Evolutionary conservation across 2,329 filamentous ascomycete species (phyloP), one percentile per base, ranked within the genome.

Genomic region (Septoria linicola): DNA sequence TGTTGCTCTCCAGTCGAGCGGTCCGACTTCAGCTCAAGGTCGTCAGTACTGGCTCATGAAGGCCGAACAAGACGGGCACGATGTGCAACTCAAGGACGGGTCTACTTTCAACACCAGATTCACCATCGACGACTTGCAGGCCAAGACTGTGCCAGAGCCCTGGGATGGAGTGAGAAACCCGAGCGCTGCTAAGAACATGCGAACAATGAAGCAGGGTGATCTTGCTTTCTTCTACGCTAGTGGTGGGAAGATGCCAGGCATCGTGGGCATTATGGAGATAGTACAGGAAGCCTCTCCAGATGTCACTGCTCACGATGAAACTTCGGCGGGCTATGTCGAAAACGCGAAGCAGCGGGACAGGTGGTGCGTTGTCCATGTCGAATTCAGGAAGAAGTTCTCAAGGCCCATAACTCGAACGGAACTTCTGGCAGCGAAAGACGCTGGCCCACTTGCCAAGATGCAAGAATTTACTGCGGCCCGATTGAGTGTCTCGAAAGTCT

Each of bases 171-270:
- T 79, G 17, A 61, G 73, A 40, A 78, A 76, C 44, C 64, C 65
- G 14, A 67, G 68, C 71, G 92, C 92, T 5, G 83, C 89, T 20
- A 97, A 96, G 65, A 89, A 96, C 67, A 84, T 99, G 73, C 82
- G 88, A 23, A 81, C 83, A 7, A 99, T 99, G 93, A 90, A 88
- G 63, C 83, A 84, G 49, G 91, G 91, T 43, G 93, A 99, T 66
- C 77, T 91, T 25, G 91, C 90, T 20, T 97, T 99, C 73, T 97
- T 99, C 74, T 97, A 97, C 68, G 92, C 96, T 71, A 95, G 88
- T 40, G 95, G 93, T 64, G 93, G 88, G 72, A 95, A 95, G 68
- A 81, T 85, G 19, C 90, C 91, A 0, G 92, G 88, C 2, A 89
- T 97, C 40, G 90, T 85, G 1, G 65, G 63, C n/a, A 62, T 63